phyloP scores from a whole-genome alignment of 1,139 yeast species.

The Debaryomycetaceae sp. region DNA sequence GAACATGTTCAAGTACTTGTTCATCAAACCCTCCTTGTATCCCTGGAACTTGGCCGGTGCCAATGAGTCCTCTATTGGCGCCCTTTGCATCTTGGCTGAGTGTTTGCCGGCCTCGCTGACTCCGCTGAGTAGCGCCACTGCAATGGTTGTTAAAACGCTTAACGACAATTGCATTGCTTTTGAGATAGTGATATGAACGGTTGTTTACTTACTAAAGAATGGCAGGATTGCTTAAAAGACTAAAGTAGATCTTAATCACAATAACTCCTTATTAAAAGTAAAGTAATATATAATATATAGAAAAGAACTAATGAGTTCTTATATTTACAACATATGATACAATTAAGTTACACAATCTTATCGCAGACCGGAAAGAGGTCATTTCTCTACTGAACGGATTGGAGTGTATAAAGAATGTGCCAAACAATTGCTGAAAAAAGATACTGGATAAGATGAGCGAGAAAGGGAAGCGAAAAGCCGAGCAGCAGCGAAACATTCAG shows the following conservation, averaged over 20 bases:
- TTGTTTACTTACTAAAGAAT: too few species aligned
- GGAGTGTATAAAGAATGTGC: conserved; percentile 1
- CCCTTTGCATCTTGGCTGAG: conserved; percentile 60
- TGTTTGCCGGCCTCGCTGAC: conserved; percentile 58
- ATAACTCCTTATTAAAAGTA: background rate
- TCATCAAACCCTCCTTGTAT: conserved; percentile 67
- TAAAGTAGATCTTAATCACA: background rate
- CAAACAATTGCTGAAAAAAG: background rate
- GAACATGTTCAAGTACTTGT: conserved; percentile 64
- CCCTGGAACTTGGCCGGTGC: conserved; percentile 58
- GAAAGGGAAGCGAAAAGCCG: background rate
- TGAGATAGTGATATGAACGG: too few species aligned
- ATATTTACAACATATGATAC: background rate
- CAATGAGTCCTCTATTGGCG: conserved; percentile 59
- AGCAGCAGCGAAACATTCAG: background rate
- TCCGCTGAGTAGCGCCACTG: conserved; percentile 48
- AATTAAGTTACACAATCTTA: conserved; percentile 6
- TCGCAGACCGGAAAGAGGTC: conserved; percentile 1
- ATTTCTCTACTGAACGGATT: background rate
- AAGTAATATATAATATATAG: too few species aligned
- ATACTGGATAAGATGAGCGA: background rate
- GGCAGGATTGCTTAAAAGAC: too few species aligned
- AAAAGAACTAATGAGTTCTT: too few species aligned
- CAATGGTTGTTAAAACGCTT: conserved; percentile 44
- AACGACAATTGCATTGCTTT: conserved; percentile 32